Percentiles rank a stretch among this genome's conserved stretches.
phyloP scores from a whole-genome alignment of 2,329 filamentous ascomycete genomes.

The Rosellinia necatrix region DNA sequence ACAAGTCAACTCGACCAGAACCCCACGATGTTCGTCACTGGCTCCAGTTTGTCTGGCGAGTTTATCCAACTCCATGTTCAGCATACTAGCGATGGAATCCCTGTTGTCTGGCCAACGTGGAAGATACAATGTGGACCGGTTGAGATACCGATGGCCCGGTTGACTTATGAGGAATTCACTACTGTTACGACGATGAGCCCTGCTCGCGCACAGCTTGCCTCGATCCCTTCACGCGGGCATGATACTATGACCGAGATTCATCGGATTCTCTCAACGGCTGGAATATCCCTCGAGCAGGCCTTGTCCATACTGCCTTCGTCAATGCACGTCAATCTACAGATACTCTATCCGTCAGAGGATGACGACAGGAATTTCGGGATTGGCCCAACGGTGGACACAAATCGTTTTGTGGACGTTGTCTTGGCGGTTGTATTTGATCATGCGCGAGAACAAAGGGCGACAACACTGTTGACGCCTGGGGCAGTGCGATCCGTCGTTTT shows the following conservation, averaged over 20 bases:
- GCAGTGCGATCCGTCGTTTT: conserved; percentile 88
- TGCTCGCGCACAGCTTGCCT: conserved; percentile 50
- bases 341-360: conserved; percentile 78
- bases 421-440: conserved; percentile 90
- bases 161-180: conserved; percentile 75
- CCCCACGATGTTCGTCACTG: conserved; percentile 85
- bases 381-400: conserved; percentile 79
- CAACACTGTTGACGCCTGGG: conserved; percentile 66
- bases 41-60: conserved; percentile 93
- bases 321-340: conserved; percentile 89
- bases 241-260: conserved; percentile 69
- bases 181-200: conserved; percentile 52
- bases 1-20: conserved; percentile 90
- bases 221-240: conserved; percentile 51
- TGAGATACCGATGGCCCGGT: conserved; percentile 78
- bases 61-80: conserved; percentile 93
- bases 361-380: conserved; percentile 74
- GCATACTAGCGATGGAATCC: conserved; percentile 83
- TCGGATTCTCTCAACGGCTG: conserved; percentile 72
- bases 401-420: conserved; percentile 82
- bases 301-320: conserved; percentile 74
- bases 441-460: conserved; percentile 69
- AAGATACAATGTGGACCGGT: conserved; percentile 75
- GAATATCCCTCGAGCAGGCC: conserved; percentile 79
- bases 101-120: conserved; percentile 87